phyloP scores from a whole-genome alignment of 352 stramenopile species.

The Globisporangium cystogenes region DNA sequence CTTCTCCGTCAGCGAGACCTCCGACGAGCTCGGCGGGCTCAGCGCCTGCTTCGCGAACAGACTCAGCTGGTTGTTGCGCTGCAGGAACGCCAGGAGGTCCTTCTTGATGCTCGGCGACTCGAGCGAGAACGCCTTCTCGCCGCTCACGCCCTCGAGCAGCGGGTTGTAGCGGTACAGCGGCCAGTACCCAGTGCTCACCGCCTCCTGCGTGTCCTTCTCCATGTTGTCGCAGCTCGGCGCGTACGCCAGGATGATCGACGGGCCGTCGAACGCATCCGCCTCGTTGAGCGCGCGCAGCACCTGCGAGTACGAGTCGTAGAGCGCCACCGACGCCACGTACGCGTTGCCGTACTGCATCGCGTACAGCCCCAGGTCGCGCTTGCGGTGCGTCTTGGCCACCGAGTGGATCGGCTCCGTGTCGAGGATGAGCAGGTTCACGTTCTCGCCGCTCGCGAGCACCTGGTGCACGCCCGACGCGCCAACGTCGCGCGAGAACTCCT shows the following conservation, averaged over 20 bases:
- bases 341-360: conserved; percentile 93
- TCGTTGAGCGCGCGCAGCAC: conserved; percentile 88
- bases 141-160: conserved; percentile 59
- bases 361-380: conserved; percentile 89
- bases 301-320: conserved; percentile 87
- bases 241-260: conserved; percentile 90
- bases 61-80: conserved; percentile 88
- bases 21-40: conserved; percentile 19
- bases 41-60: conserved; percentile 81
- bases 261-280: conserved; percentile 85
- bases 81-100: conserved; percentile 85
- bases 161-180: conserved; percentile 92
- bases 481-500: conserved; percentile 70
- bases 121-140: conserved; percentile 86
- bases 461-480: conserved; percentile 68
- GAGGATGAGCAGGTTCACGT: conserved; percentile 72
- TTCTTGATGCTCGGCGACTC: conserved; percentile 91
- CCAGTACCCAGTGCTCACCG: conserved; percentile 87
- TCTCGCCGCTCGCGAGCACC: conserved; percentile 65
- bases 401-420: conserved; percentile 71
- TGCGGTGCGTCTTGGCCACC: conserved; percentile 66
- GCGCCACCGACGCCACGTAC: conserved; percentile 88
- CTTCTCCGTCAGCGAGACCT: conserved; percentile 46
- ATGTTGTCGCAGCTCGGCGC: conserved; percentile 76
- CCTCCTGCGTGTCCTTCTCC: conserved; percentile 86